Base-by-base conservation (phyloP, 2,329 filamentous ascomycete species). In the Endocalyx cinctus region DNA sequence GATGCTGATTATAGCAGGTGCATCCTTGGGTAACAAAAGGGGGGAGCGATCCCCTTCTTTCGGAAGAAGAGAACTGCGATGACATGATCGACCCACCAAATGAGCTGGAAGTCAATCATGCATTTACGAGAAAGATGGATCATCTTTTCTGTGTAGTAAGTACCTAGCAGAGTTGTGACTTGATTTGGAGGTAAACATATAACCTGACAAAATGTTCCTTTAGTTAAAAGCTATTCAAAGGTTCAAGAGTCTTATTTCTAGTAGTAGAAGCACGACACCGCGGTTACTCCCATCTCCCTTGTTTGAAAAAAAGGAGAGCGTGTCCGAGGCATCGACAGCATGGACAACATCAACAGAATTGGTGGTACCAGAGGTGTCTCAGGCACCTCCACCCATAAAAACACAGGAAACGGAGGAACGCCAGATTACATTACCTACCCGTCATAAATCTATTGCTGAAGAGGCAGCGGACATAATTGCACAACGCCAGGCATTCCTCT, bases 1-100 rank as follows among this genome's bases (percentile, higher is more conserved):
- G 29, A 31, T 31, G 43, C 46, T 57, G 29, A 60, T 28, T 6
- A 10, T 30, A 34, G 16, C 41, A 96, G 90, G 76, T 82, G 49
- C 92, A 98, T 55, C 78, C 87, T 0, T 98, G 92, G 92, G 87
- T 98, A 11, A 97, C 90, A 5, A 84, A 79, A 51, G 63, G 75
- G 35, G 89, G 87, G 11, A 73, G 67, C 6, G 90, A 97, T 58
- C 78, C 78, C 40, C 67, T 98, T 11, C 70, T 97, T 10, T 77
- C 87, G 6, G 74, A 77, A 27, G 84, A 88, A 43, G 89, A 96
- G 53, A 98, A 98, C 48, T 94, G 86, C 27, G 77, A 82, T 10
- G 74, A 88, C 43, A 66, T 87, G 12, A 70, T 97, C 19, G 86
- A 88, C 41, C 77, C 81, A 5, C 90, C 90, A 1, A 97, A 90